Evolutionary conservation across 208 protist species (phyloP).

Genomic region (Polymyxa betae): DNA sequence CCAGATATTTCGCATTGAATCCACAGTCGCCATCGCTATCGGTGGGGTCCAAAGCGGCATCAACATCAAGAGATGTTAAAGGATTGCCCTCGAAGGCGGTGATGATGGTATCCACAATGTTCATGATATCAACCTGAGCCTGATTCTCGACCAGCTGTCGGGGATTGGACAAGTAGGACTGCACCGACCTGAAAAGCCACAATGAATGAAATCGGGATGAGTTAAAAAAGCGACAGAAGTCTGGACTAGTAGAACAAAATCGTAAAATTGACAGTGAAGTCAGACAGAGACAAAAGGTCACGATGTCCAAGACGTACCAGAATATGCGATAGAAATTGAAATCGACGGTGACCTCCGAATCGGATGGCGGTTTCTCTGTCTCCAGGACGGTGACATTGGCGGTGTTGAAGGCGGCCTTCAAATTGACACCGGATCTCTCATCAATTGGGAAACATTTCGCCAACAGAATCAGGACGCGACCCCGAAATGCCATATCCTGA

Average conservation of each 20-base stretch:
- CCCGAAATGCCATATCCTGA: slow-evolving; percentile 46
- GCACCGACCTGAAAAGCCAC: slow-evolving; percentile 30
- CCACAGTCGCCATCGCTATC: background rate
- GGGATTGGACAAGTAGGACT: slow-evolving; percentile 37
- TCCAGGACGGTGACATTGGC: background rate
- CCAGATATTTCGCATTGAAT: slow-evolving; percentile 32
- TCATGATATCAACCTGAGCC: background rate
- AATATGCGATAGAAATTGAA: slow-evolving; percentile 14
- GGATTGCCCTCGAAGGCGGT: slow-evolving; percentile 1
- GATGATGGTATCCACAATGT: slow-evolving; percentile 1
- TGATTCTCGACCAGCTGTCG: slow-evolving; percentile 17
- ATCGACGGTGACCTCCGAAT: background rate
- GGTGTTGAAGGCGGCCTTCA: slow-evolving; percentile 37
- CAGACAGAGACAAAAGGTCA: no score
- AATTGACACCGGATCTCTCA: slow-evolving; percentile 35
- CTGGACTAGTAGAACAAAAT: no score
- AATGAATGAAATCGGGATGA: background rate
- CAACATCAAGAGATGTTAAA: background rate
- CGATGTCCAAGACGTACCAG: slow-evolving; percentile 18
- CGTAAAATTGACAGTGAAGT: no score
- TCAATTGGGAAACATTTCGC: slow-evolving; percentile 54
- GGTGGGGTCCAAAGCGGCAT: background rate
- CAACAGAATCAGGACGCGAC: slow-evolving; percentile 45
- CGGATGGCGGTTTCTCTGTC: background rate
- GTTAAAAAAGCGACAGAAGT: no score